Evolutionary conservation across 2,329 filamentous ascomycete species (phyloP).

Genomic region (Aureobasidium sp.): DNA sequence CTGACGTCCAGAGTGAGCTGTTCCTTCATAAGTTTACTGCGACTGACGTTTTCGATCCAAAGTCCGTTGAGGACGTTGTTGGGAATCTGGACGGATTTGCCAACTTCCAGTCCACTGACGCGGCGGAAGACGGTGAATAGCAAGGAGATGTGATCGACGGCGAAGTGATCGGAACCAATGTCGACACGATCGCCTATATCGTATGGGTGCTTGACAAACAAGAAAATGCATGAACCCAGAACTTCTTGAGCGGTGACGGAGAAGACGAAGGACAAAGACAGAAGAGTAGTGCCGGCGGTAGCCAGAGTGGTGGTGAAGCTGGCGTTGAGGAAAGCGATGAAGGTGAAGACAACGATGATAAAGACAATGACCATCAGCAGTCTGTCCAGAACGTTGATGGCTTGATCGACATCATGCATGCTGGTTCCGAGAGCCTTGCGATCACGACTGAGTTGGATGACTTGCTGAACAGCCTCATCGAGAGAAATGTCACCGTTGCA

Average conservation of each 20-base stretch:
- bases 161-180: slow-evolving; percentile 61
- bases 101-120: slow-evolving; percentile 70
- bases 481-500: slow-evolving; percentile 89
- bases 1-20: slow-evolving; percentile 70
- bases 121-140: slow-evolving; percentile 88
- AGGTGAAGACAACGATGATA: slow-evolving; percentile 57
- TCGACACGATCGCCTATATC: slow-evolving; percentile 94
- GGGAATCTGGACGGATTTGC: slow-evolving; percentile 59
- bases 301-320: slow-evolving; percentile 79
- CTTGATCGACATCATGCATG: slow-evolving; percentile 96
- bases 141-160: slow-evolving; percentile 90
- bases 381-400: slow-evolving; percentile 82
- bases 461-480: slow-evolving; percentile 87
- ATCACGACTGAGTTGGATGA: slow-evolving; percentile 76
- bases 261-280: slow-evolving; percentile 96
- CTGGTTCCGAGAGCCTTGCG: slow-evolving; percentile 83
- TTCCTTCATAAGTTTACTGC: slow-evolving; percentile 88
- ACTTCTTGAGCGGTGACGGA: slow-evolving; percentile 88
- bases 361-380: slow-evolving; percentile 76
- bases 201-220: slow-evolving; percentile 97
- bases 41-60: slow-evolving; percentile 93
- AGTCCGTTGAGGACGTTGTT: slow-evolving; percentile 86
- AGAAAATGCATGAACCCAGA: slow-evolving; percentile 95
- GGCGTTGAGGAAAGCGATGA: slow-evolving; percentile 79
- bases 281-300: slow-evolving; percentile 81